Base-by-base conservation (phyloP, 805 yeast species). In the Saturnispora halmiae region DNA sequence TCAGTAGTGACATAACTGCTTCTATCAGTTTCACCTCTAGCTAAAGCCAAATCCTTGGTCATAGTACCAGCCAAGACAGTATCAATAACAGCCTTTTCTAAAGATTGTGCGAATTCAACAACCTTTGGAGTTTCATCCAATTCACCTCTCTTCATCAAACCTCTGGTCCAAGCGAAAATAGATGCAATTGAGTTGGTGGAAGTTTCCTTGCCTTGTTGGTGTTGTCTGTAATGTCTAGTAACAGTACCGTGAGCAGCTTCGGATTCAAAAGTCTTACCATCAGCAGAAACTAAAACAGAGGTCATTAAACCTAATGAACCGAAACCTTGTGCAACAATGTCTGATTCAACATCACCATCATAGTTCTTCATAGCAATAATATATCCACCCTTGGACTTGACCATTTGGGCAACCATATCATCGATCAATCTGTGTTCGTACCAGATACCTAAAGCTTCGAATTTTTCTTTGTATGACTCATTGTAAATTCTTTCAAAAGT, bases 161-260 rank as follows among this genome's bases (percentile, higher is more conserved):
- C 97, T 57, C 94, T 79, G 28, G 95, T 72, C 97, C 97, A 90
- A 24, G 97, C 97, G 58, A 82, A 90, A 52, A 90, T 90, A 11
- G 96, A 87, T 3, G 97, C 97, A 63, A 90, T 90, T 14, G 96
- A 88, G 67, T 90, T 90, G 44, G 97, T 90, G 6, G 96, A 85
- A 15, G 97, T 90, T 67, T 88, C 96, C 63, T 87, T 84, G 51
- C 97, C 97, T 65, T 82, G 84, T 68, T 90, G 96, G 65, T 85
- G 86, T 66, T 81, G 92, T 70, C 96, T 82, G 69, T 73, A 90
- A 64, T 90, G 97, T 69, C 97, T 83, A 35, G 96, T 90, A 53
- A 90, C 97, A 11, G 97, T 90, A 43, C 97, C 97, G 62, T 90
- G 97, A n/a, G 97, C 97, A 45, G 97, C 97, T 70, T 90, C 97